Percentiles rank a stretch among this genome's conserved stretches.
Evolutionary conservation across 1,284 basidiomycete species (phyloP).

Genomic region (Sporisorium graminicola): DNA sequence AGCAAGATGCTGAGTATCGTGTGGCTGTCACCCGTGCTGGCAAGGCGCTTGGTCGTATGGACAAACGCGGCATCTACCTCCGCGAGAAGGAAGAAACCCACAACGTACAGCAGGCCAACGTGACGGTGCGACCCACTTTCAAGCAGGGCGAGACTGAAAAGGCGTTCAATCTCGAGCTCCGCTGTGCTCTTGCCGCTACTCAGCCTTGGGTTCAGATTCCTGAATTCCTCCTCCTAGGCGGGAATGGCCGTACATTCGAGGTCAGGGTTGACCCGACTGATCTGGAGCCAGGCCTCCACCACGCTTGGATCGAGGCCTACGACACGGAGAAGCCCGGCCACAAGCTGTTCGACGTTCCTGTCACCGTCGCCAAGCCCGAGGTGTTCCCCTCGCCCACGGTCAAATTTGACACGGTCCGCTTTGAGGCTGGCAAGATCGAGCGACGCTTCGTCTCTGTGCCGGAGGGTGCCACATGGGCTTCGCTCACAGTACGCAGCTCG

Average conservation of each 20-base stretch:
- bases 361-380: conserved; percentile 69
- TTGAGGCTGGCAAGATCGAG: conserved; percentile 64
- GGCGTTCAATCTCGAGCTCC: conserved; percentile 65
- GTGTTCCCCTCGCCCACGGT: conserved; percentile 54
- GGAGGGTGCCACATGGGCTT: conserved; percentile 69
- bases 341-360: conserved; percentile 67
- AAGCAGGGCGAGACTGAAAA: conserved; percentile 64
- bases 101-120: conserved; percentile 61
- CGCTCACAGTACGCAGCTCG: conserved; percentile 62
- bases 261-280: conserved; percentile 67
- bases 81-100: conserved; percentile 65
- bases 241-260: conserved; percentile 69
- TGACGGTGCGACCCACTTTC: conserved; percentile 66
- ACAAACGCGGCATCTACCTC: conserved; percentile 69
- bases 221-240: conserved; percentile 65
- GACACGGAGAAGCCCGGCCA: conserved; percentile 62
- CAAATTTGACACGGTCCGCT: conserved; percentile 46
- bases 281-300: conserved; percentile 66
- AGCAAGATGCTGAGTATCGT: conserved; percentile 67
- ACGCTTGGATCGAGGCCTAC: conserved; percentile 64
- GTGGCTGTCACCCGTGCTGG: conserved; percentile 66
- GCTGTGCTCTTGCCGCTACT: conserved; percentile 55
- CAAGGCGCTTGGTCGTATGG: conserved; percentile 54
- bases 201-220: conserved; percentile 66
- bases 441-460: conserved; percentile 68